Conservation (phyloP, 805 yeast species). For the Metschnikowia lochheadii region DNA sequence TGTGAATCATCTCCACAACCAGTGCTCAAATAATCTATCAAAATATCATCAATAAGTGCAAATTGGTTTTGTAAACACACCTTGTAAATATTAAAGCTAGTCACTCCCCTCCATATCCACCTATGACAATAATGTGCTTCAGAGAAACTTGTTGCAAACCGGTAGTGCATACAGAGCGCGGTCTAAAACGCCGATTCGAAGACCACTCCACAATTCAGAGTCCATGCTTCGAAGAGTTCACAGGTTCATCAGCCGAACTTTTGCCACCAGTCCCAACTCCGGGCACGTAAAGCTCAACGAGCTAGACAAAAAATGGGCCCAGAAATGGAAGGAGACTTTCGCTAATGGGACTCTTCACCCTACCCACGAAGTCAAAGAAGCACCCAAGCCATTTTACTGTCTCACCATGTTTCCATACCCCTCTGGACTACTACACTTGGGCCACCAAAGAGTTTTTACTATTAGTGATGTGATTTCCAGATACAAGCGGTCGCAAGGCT, state of each 20-base stretch:
- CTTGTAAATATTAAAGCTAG: neutral
- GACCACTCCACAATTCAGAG: neutral
- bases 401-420: constrained; percentile 96
- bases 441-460: constrained; percentile 90
- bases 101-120: neutral
- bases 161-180: constrained; percentile 2
- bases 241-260: neutral
- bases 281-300: constrained; percentile 18
- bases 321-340: constrained; percentile 41
- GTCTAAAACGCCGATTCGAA: neutral
- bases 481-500: constrained; percentile 71
- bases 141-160: neutral
- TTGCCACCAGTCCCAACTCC: neutral
- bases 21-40: too few species aligned
- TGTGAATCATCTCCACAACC: neutral
- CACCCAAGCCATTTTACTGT: constrained; percentile 46
- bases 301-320: constrained; percentile 52
- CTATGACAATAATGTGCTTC: neutral
- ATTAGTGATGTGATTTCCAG: constrained; percentile 82
- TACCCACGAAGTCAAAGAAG: constrained; percentile 8
- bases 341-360: constrained; percentile 37
- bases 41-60: too few species aligned
- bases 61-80: too few species aligned
- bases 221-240: constrained; percentile 2
- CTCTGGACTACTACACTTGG: constrained; percentile 88